These are phyloP conservation scores for Oehlia diaphana DNA, from an alignment of 192 early-diverging fungal genomes.

Conservation along the genomic window DNA sequence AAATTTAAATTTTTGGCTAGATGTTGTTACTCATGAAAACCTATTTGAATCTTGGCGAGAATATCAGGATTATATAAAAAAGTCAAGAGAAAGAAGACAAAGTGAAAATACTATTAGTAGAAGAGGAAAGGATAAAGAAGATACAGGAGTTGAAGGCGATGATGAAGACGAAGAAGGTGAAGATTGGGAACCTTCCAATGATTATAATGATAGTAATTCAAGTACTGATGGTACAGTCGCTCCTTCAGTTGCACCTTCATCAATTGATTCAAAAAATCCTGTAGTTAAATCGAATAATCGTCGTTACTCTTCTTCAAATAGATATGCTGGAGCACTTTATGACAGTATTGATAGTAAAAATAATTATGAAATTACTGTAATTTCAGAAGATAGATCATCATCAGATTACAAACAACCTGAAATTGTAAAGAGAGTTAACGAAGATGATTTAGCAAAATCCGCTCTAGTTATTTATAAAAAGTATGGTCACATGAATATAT, in stretches of 20 bases:
- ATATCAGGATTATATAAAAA: conserved; percentile 24
- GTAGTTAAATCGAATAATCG: not conserved
- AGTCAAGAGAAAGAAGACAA: conserved; percentile 14
- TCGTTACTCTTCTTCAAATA: not conserved
- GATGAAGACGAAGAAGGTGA: not conserved
- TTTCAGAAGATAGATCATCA: not conserved
- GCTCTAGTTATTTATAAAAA: conserved; percentile 16
- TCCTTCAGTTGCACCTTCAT: not conserved
- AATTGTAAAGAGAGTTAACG: not conserved
- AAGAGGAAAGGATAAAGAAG: not conserved
- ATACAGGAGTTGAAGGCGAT: not conserved
- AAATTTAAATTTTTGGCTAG: conserved; percentile 45
- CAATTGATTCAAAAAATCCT: not conserved
- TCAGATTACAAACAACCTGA: not conserved
- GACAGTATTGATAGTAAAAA: not conserved
- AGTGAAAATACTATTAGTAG: not conserved
- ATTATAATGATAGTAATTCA: conserved; percentile 10
- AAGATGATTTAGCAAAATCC: conserved; percentile 28
- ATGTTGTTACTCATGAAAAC: conserved; percentile 44
- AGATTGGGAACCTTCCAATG: conserved; percentile 1
- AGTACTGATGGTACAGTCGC: not conserved
- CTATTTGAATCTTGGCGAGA: conserved; percentile 36
- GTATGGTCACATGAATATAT: conserved; percentile 23
- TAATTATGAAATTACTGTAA: conserved; percentile 7
- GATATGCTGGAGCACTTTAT: not conserved